Conservation (phyloP, 352 stramenopile genomes). For the Aphanomyces euteiches region DNA sequence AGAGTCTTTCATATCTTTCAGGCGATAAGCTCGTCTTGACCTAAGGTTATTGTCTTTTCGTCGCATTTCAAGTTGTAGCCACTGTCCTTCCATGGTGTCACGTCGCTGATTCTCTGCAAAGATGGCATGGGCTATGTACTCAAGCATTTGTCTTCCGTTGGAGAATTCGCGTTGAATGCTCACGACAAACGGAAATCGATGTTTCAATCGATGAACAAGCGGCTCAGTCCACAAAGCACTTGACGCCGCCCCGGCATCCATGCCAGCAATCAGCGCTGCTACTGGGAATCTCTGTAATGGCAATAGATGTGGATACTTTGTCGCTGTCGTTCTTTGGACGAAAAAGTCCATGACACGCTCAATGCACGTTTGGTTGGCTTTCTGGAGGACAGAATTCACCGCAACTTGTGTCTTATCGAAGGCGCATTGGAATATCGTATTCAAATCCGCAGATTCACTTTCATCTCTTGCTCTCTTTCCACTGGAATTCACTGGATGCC, state of each 20-base stretch:
- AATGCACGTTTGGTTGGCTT: constrained; percentile 69
- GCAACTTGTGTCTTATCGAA: constrained; percentile 49
- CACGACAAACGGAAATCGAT: constrained; percentile 58
- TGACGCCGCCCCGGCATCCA: constrained; percentile 52
- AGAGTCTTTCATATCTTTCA: neutral
- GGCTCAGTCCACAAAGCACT: constrained; percentile 74
- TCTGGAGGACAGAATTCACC: constrained; percentile 56
- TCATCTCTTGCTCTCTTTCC: neutral
- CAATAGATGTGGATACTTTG: constrained; percentile 34
- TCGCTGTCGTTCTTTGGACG: constrained; percentile 12
- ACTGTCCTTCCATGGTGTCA: constrained; percentile 45
- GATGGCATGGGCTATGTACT: constrained; percentile 62
- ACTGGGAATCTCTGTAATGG: constrained; percentile 52
- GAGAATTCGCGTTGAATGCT: constrained; percentile 45
- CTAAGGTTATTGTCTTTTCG: constrained; percentile 24
- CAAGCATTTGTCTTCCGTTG: constrained; percentile 54
- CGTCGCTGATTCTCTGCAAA: constrained; percentile 39
- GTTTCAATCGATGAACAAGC: constrained; percentile 59
- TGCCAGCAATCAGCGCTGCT: constrained; percentile 60
- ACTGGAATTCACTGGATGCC: constrained; percentile 12
- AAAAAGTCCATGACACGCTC: constrained; percentile 59
- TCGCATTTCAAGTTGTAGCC: constrained; percentile 51
- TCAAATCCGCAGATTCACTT: constrained; percentile 18
- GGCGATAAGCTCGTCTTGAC: neutral
- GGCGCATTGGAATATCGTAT: constrained; percentile 63